Evolutionary conservation across 2,329 filamentous ascomycete species (phyloP), one percentile per base, ranked within the genome.

Genomic region (Boeremia exigua): DNA sequence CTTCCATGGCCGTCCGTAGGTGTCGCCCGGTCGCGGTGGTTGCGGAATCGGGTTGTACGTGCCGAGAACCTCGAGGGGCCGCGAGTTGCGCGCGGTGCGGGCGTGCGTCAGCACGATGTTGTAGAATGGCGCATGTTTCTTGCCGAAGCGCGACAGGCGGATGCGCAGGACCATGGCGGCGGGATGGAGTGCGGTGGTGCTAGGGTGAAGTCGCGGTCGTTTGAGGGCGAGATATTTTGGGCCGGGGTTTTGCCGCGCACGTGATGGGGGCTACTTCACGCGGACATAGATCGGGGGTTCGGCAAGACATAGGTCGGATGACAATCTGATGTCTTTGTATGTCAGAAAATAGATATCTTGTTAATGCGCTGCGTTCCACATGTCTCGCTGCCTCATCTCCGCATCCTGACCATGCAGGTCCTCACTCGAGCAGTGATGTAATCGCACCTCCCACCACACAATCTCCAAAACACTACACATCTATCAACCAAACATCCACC

Each of bases 81-180:
- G 90, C 67, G 87, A 90, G 79, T 94, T 91, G 67, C 92, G 87
- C 33, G 95, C 93, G 37, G 92, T 91, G 63, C 93, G 88, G 42
- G 93, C 93, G 72, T 98, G 94, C 14, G 92, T 86, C 62, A 99
- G 91, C 64, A 98, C 92, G 62, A 99, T 97, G 80, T 99, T 99
- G 84, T 96, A 99, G 69, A 97, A 89, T 2, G 95, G 94, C n/a
- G 86, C 76, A 75, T 96, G 93, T 63, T 85, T 87, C 76, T 89
- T 91, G 74, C 93, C 92, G 76, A 98, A 96, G 76, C 95, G 93
- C 68, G 95, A 91, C 67, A 99, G 87, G 56, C 95, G 89, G 77
- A 99, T 95, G 76, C 90, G 90, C 71, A 99, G 84, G 60, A 98
- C 94, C 95, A 99, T 96, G 39, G 47, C 49, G 47, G 23, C 34